Conservation (phyloP, 495 filamentous ascomycete species). For the Lepraria neglecta region DNA sequence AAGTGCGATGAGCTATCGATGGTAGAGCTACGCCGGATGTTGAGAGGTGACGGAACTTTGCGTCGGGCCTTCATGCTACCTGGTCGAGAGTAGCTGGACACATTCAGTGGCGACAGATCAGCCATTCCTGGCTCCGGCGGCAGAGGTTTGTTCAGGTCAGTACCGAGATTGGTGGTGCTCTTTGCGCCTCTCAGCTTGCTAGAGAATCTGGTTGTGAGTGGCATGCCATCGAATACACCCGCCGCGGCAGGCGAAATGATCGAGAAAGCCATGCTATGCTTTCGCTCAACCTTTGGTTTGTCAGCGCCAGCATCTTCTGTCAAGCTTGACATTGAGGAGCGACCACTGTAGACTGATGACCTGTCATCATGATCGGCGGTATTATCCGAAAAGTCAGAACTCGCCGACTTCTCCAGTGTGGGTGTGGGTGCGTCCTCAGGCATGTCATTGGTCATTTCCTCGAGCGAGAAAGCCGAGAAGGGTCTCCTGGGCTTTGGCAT, state of each 20-base stretch:
- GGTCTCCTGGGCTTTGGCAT: conserved; percentile 32
- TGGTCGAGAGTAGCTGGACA: conserved; percentile 24
- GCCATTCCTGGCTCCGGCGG: conserved; percentile 39
- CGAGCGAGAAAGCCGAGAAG: conserved; percentile 27
- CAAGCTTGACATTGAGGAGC: conserved; percentile 31
- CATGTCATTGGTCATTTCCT: conserved; percentile 27
- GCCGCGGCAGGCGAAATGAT: conserved; percentile 36
- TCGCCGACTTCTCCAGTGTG: conserved; percentile 14
- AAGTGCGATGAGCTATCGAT: conserved; percentile 16
- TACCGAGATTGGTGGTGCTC: conserved; percentile 21
- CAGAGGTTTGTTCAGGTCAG: conserved; percentile 43
- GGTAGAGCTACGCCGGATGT: conserved; percentile 23
- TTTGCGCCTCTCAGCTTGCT: conserved; percentile 21
- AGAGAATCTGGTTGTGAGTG: conserved; percentile 23
- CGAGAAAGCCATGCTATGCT: conserved; percentile 33
- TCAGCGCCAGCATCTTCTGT: conserved; percentile 21
- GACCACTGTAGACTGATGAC: conserved; percentile 29
- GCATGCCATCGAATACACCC: conserved; percentile 39
- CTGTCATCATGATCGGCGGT: conserved; percentile 28
- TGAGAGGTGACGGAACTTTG: conserved; percentile 27
- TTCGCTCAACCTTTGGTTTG: conserved; percentile 6
- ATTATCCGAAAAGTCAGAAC: conserved; percentile 29
- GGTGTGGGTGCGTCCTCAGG: conserved; percentile 15
- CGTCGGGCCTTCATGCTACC: conserved; percentile 27
- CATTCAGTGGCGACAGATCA: conserved; percentile 29